These are phyloP conservation scores for Ceratonia siliqua DNA, from an alignment of 306 rosid genomes.

Conservation along the genomic window DNA sequence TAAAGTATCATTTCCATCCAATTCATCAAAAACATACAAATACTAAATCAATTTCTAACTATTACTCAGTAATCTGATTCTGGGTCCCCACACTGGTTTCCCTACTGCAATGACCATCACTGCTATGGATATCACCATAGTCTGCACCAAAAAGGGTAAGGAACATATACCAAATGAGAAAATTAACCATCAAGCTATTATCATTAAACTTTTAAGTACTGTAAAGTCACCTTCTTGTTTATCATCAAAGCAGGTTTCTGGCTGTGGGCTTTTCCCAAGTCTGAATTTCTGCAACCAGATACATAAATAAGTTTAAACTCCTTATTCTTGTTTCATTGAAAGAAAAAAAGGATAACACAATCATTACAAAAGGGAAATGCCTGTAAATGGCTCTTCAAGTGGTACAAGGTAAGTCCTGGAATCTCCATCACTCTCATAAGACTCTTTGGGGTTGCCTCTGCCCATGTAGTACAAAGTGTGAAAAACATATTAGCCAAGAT, in stretches of 20 bases:
- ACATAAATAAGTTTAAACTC: slow-evolving; percentile 30
- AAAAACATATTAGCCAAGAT: slow-evolving; percentile 23
- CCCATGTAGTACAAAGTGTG: slow-evolving; percentile 10
- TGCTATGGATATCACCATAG: slow-evolving; percentile 53
- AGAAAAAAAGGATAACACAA: slow-evolving; percentile 11
- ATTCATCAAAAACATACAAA: slow-evolving; percentile 23
- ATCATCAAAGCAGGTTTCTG: slow-evolving; percentile 57
- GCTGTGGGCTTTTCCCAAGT: slow-evolving; percentile 73
- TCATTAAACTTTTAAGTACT: slow-evolving; percentile 1
- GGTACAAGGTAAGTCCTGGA: slow-evolving; percentile 92
- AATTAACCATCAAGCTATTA: slow-evolving; percentile 27
- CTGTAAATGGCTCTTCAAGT: slow-evolving; percentile 99
- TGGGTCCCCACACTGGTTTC: slow-evolving; percentile 55
- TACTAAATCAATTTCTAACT: slow-evolving; percentile 43
- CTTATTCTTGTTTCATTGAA: not conserved
- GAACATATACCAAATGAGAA: slow-evolving; percentile 19
- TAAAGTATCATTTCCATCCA: slow-evolving; percentile 27
- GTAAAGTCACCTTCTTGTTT: slow-evolving; percentile 64
- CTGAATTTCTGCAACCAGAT: slow-evolving; percentile 72
- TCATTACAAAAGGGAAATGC: slow-evolving; percentile 41
- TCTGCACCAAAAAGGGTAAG: slow-evolving; percentile 45
- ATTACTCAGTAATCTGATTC: slow-evolving; percentile 67
- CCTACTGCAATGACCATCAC: slow-evolving; percentile 51
- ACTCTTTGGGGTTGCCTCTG: slow-evolving; percentile 98
- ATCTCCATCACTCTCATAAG: slow-evolving; percentile 88